A percentile compares a stretch with the other conserved stretches of the same genome.
These are phyloP conservation scores for Filobasidium wieringae DNA, from an alignment of 768 basidiomycete genomes.

Conservation along the genomic window DNA sequence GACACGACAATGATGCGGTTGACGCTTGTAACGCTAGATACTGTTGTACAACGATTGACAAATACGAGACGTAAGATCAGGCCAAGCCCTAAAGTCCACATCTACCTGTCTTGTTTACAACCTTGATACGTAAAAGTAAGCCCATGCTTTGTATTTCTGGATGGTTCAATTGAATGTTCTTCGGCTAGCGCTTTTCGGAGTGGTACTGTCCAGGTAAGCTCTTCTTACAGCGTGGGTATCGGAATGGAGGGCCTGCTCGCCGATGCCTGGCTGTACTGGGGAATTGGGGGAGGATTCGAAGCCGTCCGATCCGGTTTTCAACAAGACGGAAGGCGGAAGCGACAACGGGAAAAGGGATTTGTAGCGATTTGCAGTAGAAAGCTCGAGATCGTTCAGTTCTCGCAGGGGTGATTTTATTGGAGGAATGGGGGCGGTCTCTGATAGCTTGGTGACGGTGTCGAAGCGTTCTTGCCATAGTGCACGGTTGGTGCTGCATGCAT, in stretches of 20 bases:
- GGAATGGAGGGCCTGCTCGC: background rate
- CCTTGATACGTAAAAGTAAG: too few relatives aligned
- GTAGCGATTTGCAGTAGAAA: constrained; percentile 42
- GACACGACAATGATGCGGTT: too few relatives aligned
- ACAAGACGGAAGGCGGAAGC: constrained; percentile 43
- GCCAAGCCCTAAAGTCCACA: too few relatives aligned
- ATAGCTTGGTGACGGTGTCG: constrained; percentile 37
- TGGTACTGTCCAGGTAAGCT: background rate
- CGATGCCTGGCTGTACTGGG: background rate
- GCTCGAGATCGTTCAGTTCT: constrained; percentile 27
- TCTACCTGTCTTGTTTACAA: too few relatives aligned
- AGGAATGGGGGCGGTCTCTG: constrained; percentile 19
- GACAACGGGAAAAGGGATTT: constrained; percentile 51
- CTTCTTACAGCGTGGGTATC: background rate
- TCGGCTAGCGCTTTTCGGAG: background rate
- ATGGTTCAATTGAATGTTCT: background rate
- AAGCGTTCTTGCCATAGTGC: constrained; percentile 53
- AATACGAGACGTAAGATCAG: too few relatives aligned
- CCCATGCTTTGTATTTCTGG: background rate
- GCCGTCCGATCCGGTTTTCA: background rate
- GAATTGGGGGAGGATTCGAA: background rate
- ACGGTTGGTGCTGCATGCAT: constrained; percentile 60
- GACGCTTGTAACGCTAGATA: too few relatives aligned
- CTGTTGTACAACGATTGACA: too few relatives aligned
- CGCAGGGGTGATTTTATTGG: constrained; percentile 16